Conservation (phyloP, 352 stramenopile species). For the Pythium plurisporium region DNA sequence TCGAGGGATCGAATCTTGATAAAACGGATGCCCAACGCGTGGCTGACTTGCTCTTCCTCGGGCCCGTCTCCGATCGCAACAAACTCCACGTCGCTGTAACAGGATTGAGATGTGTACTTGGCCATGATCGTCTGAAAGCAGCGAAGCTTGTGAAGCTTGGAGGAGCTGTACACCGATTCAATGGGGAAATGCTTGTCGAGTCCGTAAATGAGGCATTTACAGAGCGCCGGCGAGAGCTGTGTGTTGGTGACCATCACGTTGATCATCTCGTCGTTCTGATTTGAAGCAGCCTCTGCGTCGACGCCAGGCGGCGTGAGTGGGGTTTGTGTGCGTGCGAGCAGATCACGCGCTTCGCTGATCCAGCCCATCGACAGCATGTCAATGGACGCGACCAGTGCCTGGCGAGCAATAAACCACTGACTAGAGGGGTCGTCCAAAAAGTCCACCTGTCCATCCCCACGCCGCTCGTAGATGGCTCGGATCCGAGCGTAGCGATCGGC, state of each 20-base stretch:
- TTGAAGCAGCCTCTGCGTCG: no score
- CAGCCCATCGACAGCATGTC: slow-evolving; percentile 69
- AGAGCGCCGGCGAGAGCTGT: slow-evolving; percentile 71
- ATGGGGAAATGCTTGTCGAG: slow-evolving; percentile 74
- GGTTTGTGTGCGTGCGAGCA: slow-evolving; percentile 44
- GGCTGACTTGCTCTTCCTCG: slow-evolving; percentile 76
- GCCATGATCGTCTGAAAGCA: slow-evolving; percentile 76
- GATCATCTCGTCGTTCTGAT: slow-evolving; percentile 51
- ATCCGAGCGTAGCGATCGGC: slow-evolving; percentile 58
- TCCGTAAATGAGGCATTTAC: slow-evolving; percentile 82
- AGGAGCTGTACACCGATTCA: slow-evolving; percentile 70
- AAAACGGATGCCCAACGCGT: slow-evolving; percentile 60
- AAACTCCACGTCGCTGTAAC: slow-evolving; percentile 43
- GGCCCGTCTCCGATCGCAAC: slow-evolving; percentile 70
- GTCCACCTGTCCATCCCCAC: slow-evolving; percentile 33
- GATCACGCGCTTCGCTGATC: slow-evolving; percentile 53
- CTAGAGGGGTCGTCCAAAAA: slow-evolving; percentile 61
- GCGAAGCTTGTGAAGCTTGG: slow-evolving; percentile 68
- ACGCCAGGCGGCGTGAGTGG: not conserved
- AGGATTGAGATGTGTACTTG: slow-evolving; percentile 27
- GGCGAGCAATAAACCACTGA: slow-evolving; percentile 65
- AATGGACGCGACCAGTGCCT: slow-evolving; percentile 66
- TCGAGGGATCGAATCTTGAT: slow-evolving; percentile 67
- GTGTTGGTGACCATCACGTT: slow-evolving; percentile 85
- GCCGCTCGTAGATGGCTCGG: slow-evolving; percentile 73